Conservation (phyloP, 306 rosid genomes). For the Acacia confusa region DNA sequence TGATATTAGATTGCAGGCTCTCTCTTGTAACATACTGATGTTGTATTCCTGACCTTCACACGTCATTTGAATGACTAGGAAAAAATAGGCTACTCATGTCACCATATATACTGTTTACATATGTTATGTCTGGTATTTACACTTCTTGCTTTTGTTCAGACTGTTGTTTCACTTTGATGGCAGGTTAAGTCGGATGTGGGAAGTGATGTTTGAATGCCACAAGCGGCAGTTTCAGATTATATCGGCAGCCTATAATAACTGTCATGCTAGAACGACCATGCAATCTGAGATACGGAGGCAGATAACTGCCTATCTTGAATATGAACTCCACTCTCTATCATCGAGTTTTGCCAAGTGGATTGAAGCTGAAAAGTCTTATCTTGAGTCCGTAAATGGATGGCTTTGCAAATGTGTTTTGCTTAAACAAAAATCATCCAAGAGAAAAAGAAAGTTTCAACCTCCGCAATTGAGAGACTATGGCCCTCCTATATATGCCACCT, state of each 20-base stretch:
- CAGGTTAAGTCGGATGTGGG: conserved; percentile 97
- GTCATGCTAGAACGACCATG: conserved; percentile 45
- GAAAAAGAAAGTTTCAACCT: conserved; percentile 42
- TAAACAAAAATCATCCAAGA: conserved; percentile 50
- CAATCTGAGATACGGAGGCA: conserved; percentile 62
- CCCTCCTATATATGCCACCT: conserved; percentile 79
- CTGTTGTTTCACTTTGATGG: conserved; percentile 27
- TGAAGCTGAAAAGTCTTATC: conserved; percentile 68
- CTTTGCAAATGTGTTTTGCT: conserved; percentile 66
- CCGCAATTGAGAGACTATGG: conserved; percentile 39
- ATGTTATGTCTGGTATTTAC: conserved; percentile 11
- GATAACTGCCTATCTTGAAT: conserved; percentile 60
- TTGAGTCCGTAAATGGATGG: conserved; percentile 71
- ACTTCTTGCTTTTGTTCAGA: conserved; percentile 23
- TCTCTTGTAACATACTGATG: background rate
- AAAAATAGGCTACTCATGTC: background rate
- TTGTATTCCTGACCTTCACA: background rate
- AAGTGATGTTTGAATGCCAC: conserved; percentile 83
- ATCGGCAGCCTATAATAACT: conserved; percentile 45
- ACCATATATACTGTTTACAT: background rate
- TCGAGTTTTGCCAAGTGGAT: conserved; percentile 79
- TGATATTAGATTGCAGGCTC: background rate
- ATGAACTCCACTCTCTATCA: conserved; percentile 58
- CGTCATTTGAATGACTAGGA: background rate
- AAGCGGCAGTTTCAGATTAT: conserved; percentile 69